Percentiles rank a stretch among this genome's conserved stretches.
These are phyloP conservation scores for Circinella umbellata DNA, from an alignment of 371 early-diverging fungal species.

Conservation along the genomic window DNA sequence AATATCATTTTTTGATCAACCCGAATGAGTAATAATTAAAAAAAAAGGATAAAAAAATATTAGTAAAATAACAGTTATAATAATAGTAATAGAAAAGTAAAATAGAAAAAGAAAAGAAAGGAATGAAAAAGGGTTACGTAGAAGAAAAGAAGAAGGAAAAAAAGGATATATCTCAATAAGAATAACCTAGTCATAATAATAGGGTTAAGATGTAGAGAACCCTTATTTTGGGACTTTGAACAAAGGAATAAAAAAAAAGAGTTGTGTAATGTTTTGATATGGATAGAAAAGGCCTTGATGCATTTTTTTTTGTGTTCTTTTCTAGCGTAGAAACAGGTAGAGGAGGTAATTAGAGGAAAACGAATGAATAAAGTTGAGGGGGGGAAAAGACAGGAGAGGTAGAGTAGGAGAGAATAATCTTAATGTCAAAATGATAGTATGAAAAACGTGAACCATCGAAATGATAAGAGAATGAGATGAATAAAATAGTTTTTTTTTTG, in stretches of 20 bases:
- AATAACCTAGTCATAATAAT: too few relatives aligned
- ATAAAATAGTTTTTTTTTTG: not conserved
- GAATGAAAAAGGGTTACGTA: too few relatives aligned
- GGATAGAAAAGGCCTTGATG: not conserved
- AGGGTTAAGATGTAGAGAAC: not conserved
- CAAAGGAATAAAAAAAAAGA: not conserved
- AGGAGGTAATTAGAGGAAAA: not conserved
- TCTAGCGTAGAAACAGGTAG: not conserved
- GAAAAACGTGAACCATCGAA: conserved; percentile 5
- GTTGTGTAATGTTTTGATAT: not conserved
- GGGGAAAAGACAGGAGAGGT: not conserved
- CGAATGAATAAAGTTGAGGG: not conserved
- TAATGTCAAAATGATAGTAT: conserved; percentile 9
- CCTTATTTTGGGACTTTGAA: not conserved
- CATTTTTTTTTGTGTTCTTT: not conserved
- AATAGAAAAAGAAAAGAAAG: conserved; percentile 8
- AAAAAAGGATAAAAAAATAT: not conserved
- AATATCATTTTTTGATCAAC: not conserved
- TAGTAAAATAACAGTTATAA: too few relatives aligned
- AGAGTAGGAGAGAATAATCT: not conserved
- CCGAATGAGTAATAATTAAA: not conserved
- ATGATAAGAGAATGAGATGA: too few relatives aligned
- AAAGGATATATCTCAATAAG: not conserved
- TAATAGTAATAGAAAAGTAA: not conserved
- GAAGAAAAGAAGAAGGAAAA: not conserved